phyloP scores from a whole-genome alignment of 164 flowering plant genomes.

The Vitis vinifera region DNA sequence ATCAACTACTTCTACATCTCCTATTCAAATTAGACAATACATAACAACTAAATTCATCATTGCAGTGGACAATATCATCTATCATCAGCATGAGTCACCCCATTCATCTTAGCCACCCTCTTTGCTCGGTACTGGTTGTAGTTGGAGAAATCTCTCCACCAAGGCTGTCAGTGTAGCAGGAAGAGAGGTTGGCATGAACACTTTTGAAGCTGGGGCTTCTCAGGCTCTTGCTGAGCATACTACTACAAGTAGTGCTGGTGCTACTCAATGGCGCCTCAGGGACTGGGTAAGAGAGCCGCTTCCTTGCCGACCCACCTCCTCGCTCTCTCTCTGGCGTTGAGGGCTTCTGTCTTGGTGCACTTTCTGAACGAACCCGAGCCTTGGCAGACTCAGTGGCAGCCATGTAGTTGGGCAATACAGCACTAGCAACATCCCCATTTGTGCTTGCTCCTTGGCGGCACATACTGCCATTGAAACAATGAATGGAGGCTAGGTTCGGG shows the following conservation, averaged over 20 bases:
- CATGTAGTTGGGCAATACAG: slow-evolving; percentile 48
- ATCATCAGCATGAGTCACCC: neutral
- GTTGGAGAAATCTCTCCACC: slow-evolving; percentile 27
- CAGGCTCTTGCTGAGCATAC: slow-evolving; percentile 17
- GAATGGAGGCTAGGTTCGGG: slow-evolving; percentile 15
- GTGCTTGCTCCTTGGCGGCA: neutral
- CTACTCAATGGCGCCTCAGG: slow-evolving; percentile 9
- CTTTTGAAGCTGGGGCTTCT: slow-evolving; percentile 30
- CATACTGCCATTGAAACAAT: neutral
- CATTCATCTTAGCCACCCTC: slow-evolving; percentile 18
- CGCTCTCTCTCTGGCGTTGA: slow-evolving; percentile 37
- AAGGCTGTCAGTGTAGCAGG: slow-evolving; percentile 15
- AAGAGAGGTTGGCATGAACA: slow-evolving; percentile 10
- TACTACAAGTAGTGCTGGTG: slow-evolving; percentile 3
- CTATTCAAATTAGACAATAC: neutral
- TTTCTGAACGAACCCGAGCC: slow-evolving; percentile 42
- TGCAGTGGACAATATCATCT: neutral
- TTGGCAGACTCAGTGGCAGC: slow-evolving; percentile 51
- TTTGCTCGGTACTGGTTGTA: slow-evolving; percentile 14
- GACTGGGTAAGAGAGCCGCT: slow-evolving; percentile 38
- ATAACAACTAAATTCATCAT: neutral
- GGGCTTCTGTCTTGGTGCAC: slow-evolving; percentile 45
- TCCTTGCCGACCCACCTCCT: slow-evolving; percentile 29
- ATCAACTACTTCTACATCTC: neutral
- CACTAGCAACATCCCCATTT: neutral